A percentile compares a stretch with the other conserved stretches of the same genome.
phyloP scores from a whole-genome alignment of 495 filamentous ascomycete genomes.

The Lindgomyces ingoldianus region DNA sequence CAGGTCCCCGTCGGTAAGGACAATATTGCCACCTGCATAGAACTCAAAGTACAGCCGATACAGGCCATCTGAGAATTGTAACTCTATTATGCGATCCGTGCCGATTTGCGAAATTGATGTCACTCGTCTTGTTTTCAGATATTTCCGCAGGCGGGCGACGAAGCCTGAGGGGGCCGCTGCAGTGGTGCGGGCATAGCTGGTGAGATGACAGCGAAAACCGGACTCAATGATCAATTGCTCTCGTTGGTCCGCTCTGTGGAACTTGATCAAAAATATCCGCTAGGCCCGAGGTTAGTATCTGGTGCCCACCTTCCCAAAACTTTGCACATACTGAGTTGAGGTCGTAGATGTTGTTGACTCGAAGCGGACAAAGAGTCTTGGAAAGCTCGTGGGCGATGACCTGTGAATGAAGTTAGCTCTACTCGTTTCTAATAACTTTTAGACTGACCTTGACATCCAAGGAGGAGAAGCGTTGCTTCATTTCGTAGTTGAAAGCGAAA shows the following conservation, averaged over 20 bases:
- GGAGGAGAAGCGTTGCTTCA: slow-evolving; percentile 98
- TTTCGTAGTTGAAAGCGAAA: slow-evolving; percentile 48
- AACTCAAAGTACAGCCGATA: slow-evolving; percentile 92
- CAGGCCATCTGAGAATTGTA: slow-evolving; percentile 86
- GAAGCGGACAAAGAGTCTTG: slow-evolving; percentile 68
- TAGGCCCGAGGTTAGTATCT: slow-evolving; percentile 36
- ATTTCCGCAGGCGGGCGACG: slow-evolving; percentile 80
- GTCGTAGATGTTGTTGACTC: slow-evolving; percentile 92
- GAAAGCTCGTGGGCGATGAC: slow-evolving; percentile 93
- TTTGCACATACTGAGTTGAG: slow-evolving; percentile 66
- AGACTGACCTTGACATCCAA: slow-evolving; percentile 75
- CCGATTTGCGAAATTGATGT: slow-evolving; percentile 82
- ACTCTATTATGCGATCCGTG: slow-evolving; percentile 89
- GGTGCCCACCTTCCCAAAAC: not conserved
- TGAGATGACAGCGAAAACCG: slow-evolving; percentile 94
- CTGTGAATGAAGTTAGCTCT: slow-evolving; percentile 49
- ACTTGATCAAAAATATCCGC: slow-evolving; percentile 93
- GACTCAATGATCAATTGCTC: slow-evolving; percentile 90
- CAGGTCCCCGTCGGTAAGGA: slow-evolving; percentile 79
- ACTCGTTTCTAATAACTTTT: slow-evolving; percentile 24
- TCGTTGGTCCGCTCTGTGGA: slow-evolving; percentile 79
- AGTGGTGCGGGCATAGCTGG: slow-evolving; percentile 81
- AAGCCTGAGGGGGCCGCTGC: slow-evolving; percentile 81
- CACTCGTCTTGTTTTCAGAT: slow-evolving; percentile 79
- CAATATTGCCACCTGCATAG: slow-evolving; percentile 93